Conservation (phyloP, 1,139 yeast genomes). For the Diutina neorugosa region DNA sequence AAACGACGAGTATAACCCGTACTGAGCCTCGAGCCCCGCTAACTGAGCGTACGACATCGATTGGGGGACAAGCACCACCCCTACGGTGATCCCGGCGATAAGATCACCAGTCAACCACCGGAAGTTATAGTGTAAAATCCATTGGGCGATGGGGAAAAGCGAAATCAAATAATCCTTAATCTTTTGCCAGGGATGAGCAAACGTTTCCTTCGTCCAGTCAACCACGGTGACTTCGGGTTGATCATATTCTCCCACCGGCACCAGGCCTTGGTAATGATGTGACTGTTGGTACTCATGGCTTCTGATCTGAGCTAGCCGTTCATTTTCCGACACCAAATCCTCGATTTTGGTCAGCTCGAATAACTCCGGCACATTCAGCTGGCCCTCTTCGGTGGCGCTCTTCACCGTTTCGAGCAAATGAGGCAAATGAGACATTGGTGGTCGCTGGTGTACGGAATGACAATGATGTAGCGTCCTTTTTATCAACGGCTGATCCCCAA, state of each 20-base stretch:
- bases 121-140: conserved; percentile 77
- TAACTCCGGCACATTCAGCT: neutral
- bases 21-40: conserved; percentile 73
- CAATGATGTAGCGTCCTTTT: neutral
- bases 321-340: neutral
- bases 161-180: conserved; percentile 39
- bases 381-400: neutral
- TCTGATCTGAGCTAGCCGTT: neutral
- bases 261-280: conserved; percentile 4
- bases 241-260: conserved; percentile 26
- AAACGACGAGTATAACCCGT: conserved; percentile 84
- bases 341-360: neutral
- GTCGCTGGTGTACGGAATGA: neutral
- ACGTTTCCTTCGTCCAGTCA: conserved; percentile 30
- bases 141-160: conserved; percentile 63
- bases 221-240: conserved; percentile 31
- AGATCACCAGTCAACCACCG: conserved; percentile 76
- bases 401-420: neutral
- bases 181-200: conserved; percentile 29
- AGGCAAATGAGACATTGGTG: neutral
- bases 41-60: conserved; percentile 90
- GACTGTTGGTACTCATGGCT: neutral
- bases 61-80: conserved; percentile 88
- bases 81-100: conserved; percentile 88
- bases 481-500: neutral